Evolutionary conservation across 768 basidiomycete species (phyloP).

Genomic region (Rubroboletus satanas): DNA sequence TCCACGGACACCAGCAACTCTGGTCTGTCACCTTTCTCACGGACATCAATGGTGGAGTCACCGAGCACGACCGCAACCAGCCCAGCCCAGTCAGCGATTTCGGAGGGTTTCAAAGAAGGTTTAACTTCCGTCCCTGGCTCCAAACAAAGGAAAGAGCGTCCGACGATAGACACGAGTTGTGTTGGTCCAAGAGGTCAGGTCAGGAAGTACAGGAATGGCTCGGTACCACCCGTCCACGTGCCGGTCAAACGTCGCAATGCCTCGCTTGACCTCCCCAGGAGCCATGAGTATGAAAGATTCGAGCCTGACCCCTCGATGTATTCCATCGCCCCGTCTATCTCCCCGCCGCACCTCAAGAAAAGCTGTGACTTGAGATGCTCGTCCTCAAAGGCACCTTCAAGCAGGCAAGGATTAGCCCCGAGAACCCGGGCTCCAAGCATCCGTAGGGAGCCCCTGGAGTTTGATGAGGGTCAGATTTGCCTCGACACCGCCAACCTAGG

Average conservation of each 20-base stretch:
- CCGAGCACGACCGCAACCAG: constrained; percentile 27
- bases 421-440: constrained; percentile 27
- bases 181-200: constrained; percentile 31
- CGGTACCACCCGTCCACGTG: constrained; percentile 30
- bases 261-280: constrained; percentile 30
- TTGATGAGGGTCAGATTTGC: constrained; percentile 29
- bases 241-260: constrained; percentile 28
- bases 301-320: constrained; percentile 31
- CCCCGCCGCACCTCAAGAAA: constrained; percentile 21
- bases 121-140: constrained; percentile 13
- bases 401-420: constrained; percentile 23
- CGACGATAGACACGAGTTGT: constrained; percentile 32
- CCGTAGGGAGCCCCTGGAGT: constrained; percentile 28
- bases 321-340: constrained; percentile 29
- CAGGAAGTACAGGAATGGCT: constrained; percentile 30
- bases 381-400: constrained; percentile 25
- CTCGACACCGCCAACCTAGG: constrained; percentile 30
- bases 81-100: constrained; percentile 23
- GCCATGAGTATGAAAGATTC: constrained; percentile 21
- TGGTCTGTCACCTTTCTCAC: constrained; percentile 29
- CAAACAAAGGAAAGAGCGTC: constrained; percentile 29
- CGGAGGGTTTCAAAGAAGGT: constrained; percentile 13
- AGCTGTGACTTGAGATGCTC: constrained; percentile 19
- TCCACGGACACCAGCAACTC: constrained; percentile 24
- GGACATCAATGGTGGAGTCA: constrained; percentile 23